These are phyloP conservation scores for Malus hybrid DNA, from an alignment of 331 rosid genomes.

Conservation along the genomic window DNA sequence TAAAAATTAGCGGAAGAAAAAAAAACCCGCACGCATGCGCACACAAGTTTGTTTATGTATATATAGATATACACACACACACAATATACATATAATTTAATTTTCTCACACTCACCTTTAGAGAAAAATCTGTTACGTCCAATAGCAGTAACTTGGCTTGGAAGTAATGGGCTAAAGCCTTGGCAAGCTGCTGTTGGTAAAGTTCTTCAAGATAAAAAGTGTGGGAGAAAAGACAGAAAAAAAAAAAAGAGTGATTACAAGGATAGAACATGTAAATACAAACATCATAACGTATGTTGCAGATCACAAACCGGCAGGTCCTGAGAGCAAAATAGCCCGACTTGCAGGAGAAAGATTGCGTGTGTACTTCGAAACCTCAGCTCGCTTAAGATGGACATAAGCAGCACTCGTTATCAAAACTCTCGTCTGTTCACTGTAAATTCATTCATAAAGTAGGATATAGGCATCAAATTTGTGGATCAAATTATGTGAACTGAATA, in stretches of 20 bases:
- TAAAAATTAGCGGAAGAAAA: not conserved
- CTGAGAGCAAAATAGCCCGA: constrained; percentile 84
- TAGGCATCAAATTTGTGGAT: not conserved
- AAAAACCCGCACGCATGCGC: not conserved
- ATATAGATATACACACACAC: not conserved
- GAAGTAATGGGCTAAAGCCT: constrained; percentile 93
- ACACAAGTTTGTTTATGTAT: not conserved
- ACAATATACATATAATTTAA: not conserved
- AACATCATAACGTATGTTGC: not conserved
- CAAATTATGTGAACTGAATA: not conserved
- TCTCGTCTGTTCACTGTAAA: constrained; percentile 76
- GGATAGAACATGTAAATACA: not conserved
- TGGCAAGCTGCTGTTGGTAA: constrained; percentile 94
- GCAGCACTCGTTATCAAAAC: constrained; percentile 91
- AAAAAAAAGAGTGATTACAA: not conserved
- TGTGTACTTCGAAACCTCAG: constrained; percentile 71
- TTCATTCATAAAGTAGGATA: not conserved
- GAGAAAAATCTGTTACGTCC: constrained; percentile 76
- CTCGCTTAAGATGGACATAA: constrained; percentile 78
- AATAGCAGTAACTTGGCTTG: constrained; percentile 88
- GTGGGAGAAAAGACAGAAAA: not conserved
- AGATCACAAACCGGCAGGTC: constrained; percentile 69
- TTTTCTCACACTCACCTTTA: constrained; percentile 40
- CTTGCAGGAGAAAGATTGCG: constrained; percentile 94
- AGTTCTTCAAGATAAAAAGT: constrained; percentile 44